Base-by-base conservation (phyloP, 1,284 basidiomycete genomes). In the Fomes fomentarius region DNA sequence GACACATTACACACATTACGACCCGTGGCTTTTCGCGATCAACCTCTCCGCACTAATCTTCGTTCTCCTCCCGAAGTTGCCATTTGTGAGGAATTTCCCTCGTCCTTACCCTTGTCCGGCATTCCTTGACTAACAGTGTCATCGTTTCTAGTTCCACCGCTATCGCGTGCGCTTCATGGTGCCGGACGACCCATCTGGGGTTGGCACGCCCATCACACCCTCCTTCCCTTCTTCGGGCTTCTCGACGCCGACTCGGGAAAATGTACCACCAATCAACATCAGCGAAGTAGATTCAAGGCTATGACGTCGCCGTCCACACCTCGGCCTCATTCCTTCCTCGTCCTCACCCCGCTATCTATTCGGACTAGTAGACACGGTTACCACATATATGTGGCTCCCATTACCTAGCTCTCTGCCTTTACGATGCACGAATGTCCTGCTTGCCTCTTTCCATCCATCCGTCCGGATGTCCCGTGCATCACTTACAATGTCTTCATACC, bases 1-100 rank as follows among this genome's bases (percentile, higher is more conserved):
- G 21, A 99, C 97, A 0, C 96, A 99, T 71, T 99, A 98, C 78
- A 98, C 96, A 43, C 91, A 94, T 68, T 96, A 96, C 69, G 87
- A 97, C 65, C 94, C 93, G 19, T 91, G 89, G 80, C 71, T 97
- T 37, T 99, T 99, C 70, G 87, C 91, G 21, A 78, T 99, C 68
- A 99, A 99, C 70, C 82, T 99, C 61, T 79, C 86, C 2, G 91
- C 93, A 1, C 82, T 97, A 26, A 76, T 96, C 31, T 76, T 94
- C 48, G 87, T 94, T 50, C 83, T 99, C 45, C 89, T 98, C 66
- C 96, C 97, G 41, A 99, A 99, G 75, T 81, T 99, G n/a, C 96
- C 96, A 41, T 85, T 91, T 76, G 91, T 93, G 71, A 53, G 54
- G 71, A 56, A 35, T 35, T 34, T 26, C 42, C 24, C 30, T 17